Conservation (phyloP, 176 grass and related monocot genomes). For the Triticum aestivum region IWGSC_CS_RefSeq_v2.1 NC_057808.1:27626749-27627248, state of each 20-base stretch:
- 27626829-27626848: constrained; percentile 5
- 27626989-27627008: background rate
- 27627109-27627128: background rate
- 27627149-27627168: no score
- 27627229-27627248: no score
- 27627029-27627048: background rate
- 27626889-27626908: no score
- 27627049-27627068: background rate
- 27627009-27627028: background rate
- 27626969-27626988: no score
- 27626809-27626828: background rate
- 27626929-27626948: no score
- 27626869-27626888: no score
- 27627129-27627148: background rate
- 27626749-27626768: background rate
- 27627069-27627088: background rate
- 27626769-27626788: background rate
- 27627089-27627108: background rate
- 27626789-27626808: background rate
- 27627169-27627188: background rate
- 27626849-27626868: constrained; percentile 31
- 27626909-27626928: no score
- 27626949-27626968: no score
- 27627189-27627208: background rate
- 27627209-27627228: background rate